Evolutionary conservation across 306 rosid species (phyloP), one percentile per base, ranked within the genome.

Genomic region (Styphnolobium japonicum): DNA sequence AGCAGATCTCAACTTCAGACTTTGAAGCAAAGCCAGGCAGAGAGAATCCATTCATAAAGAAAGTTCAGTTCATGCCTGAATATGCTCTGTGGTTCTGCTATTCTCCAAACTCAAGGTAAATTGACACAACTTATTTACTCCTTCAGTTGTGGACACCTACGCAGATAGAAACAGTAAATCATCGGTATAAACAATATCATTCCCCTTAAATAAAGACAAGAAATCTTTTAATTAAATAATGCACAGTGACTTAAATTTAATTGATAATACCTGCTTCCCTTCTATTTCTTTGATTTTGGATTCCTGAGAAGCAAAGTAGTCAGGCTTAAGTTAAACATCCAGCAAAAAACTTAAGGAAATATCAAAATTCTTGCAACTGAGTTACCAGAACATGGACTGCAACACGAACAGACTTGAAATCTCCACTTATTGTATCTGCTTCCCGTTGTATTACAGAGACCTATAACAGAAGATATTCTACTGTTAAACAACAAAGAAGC

Each of bases 211-310:
- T 14, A 34, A 57, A 62, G 77, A 8, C 12, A 51, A 67, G n/a
- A 66, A 53, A 43, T 58, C 14, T 22, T 18, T 66, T 49, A 66
- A 23, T 2, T 43, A 81, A 71, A 61, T 65, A 42, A 72, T 42
- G 49, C 34, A 16, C 19, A 25, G 37, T 9, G 64, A 57, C 66
- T 72, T 45, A 27, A 37, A 27, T 48, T 11, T 66, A 55, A 73
- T 68, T 16, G 56, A 77, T 25, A 67, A 65, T 87, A 95, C 99
- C 99, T 93, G 98, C 67, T 90, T 93, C 83, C 81, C 89, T 86
- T 89, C 99, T 55, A 95, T 87, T 73, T 81, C 87, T 74, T 71
- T 70, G 40, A 95, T 86, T 87, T 82, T 95, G 43, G 85, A 83
- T 80, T 88, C 92, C 99, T 95, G 92, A 25, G 72, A 84, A 61